These are phyloP conservation scores for Collybia mongolica DNA, from an alignment of 768 basidiomycete species.

Conservation along the genomic window DNA sequence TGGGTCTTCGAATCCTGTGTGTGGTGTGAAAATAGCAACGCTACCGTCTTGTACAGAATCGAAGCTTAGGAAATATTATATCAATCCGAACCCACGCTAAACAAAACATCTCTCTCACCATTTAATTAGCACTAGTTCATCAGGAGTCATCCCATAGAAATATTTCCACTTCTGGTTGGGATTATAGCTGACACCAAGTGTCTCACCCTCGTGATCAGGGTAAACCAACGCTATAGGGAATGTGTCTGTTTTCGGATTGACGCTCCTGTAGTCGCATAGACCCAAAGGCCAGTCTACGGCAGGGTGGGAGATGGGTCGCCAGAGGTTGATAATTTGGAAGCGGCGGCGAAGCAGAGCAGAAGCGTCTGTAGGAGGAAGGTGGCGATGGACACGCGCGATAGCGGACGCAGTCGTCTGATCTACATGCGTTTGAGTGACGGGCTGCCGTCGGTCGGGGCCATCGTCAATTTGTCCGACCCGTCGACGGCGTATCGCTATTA, in stretches of 20 bases:
- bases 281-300: constrained; percentile 52
- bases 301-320: constrained; percentile 51
- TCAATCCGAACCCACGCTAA: background rate
- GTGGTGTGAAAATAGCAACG: constrained; percentile 48
- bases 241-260: constrained; percentile 39
- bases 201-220: constrained; percentile 53
- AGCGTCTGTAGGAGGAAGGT: constrained; percentile 46
- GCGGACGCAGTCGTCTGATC: constrained; percentile 51
- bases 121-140: constrained; percentile 53
- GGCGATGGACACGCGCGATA: constrained; percentile 44
- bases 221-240: constrained; percentile 44
- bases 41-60: constrained; percentile 39
- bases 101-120: constrained; percentile 32
- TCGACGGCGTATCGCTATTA: constrained; percentile 44
- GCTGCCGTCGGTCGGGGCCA: constrained; percentile 38
- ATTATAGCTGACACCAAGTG: constrained; percentile 42
- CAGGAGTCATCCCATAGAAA: constrained; percentile 40
- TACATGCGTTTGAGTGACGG: constrained; percentile 45
- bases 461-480: constrained; percentile 35
- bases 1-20: constrained; percentile 50
- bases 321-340: constrained; percentile 61
- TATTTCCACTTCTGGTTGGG: constrained; percentile 54
- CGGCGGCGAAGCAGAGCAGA: constrained; percentile 41
- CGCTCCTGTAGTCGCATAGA: constrained; percentile 48
- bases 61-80: constrained; percentile 23